Evolutionary conservation across 495 filamentous ascomycete genomes (phyloP).

Genomic region (Tuber brumale): DNA sequence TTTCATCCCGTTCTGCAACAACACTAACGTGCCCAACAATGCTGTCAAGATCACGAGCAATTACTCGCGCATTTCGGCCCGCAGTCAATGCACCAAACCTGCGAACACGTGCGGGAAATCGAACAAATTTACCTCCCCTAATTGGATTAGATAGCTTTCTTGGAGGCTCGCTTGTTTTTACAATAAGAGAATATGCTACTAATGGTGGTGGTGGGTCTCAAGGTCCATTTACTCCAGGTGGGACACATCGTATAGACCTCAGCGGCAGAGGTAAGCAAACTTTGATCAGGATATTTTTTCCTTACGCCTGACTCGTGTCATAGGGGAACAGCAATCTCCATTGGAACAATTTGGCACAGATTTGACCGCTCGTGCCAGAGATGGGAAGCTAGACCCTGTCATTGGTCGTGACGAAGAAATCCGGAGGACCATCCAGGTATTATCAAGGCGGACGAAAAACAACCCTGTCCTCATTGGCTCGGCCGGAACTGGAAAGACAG

Average conservation of each 20-base stretch:
- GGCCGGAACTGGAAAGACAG: slow-evolving; percentile 93
- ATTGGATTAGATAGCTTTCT: slow-evolving; percentile 1
- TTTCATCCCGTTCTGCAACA: neutral
- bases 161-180: slow-evolving; percentile 34
- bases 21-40: slow-evolving; percentile 14
- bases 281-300: slow-evolving; percentile 26
- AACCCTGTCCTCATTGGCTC: slow-evolving; percentile 91
- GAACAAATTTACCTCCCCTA: slow-evolving; percentile 1
- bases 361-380: slow-evolving; percentile 75
- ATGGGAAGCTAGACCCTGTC: slow-evolving; percentile 89
- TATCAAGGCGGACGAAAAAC: slow-evolving; percentile 91
- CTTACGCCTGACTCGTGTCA: slow-evolving; percentile 3
- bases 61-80: slow-evolving; percentile 7
- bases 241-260: slow-evolving; percentile 87
- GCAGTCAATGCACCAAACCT: neutral
- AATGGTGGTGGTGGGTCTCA: slow-evolving; percentile 43
- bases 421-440: slow-evolving; percentile 85
- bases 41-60: slow-evolving; percentile 23
- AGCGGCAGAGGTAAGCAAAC: slow-evolving; percentile 50
- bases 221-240: slow-evolving; percentile 76
- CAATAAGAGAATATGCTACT: slow-evolving; percentile 60
- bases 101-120: slow-evolving; percentile 2
- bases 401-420: slow-evolving; percentile 90
- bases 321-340: slow-evolving; percentile 64
- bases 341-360: slow-evolving; percentile 88